Evolutionary conservation across 331 rosid species (phyloP).

Genomic region (Arachis monticola): DNA sequence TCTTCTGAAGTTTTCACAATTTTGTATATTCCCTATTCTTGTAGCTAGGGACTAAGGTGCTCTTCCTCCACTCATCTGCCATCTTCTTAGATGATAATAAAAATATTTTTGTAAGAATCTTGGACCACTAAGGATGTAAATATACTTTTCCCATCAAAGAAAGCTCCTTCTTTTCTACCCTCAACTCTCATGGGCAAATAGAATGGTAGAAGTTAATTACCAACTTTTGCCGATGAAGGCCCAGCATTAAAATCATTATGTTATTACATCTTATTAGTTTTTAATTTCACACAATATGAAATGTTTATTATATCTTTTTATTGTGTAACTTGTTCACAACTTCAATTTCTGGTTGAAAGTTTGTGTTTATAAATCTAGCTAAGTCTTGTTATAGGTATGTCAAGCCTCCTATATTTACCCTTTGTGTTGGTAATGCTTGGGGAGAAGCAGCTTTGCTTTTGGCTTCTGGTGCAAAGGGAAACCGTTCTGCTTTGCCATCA

Average conservation of each 20-base stretch:
- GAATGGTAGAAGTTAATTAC: neutral
- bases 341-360: slow-evolving; percentile 24
- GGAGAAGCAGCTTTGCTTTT: slow-evolving; percentile 99
- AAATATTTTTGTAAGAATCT: too few relatives aligned
- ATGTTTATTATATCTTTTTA: slow-evolving; percentile 19
- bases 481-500: slow-evolving; percentile 95
- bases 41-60: too few relatives aligned
- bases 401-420: slow-evolving; percentile 89
- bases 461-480: slow-evolving; percentile 94
- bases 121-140: too few relatives aligned
- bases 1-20: too few relatives aligned
- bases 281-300: slow-evolving; percentile 21
- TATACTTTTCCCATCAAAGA: too few relatives aligned
- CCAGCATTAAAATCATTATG: neutral
- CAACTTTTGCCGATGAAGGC: slow-evolving; percentile 22
- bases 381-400: slow-evolving; percentile 60
- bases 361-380: slow-evolving; percentile 35
- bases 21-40: too few relatives aligned
- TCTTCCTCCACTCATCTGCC: too few relatives aligned
- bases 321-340: slow-evolving; percentile 27
- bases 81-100: too few relatives aligned
- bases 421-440: slow-evolving; percentile 98
- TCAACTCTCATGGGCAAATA: too few relatives aligned
- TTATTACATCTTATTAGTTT: slow-evolving; percentile 12
- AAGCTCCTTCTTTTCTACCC: too few relatives aligned